Evolutionary conservation across 2,329 filamentous ascomycete species (phyloP), one percentile per base, ranked within the genome.

Genomic region (Scedosporium boydii): DNA sequence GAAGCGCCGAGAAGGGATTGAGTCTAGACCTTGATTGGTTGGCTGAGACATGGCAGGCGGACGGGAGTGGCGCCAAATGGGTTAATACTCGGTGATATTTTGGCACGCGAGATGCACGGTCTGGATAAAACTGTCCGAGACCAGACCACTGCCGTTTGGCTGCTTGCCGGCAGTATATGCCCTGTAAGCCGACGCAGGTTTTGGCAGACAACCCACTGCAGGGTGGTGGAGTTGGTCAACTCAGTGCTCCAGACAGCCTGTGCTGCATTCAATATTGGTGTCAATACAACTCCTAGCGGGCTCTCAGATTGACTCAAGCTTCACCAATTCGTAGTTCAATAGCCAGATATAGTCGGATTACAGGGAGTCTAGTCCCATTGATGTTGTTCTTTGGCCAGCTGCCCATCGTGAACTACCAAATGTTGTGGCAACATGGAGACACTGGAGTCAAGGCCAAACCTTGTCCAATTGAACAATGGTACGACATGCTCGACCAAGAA

Each of bases 61-160:
- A 27, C 42, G 42, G 42, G 57, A 59, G 58, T 60, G 42, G 41
- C 41, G 41, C 42, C 42, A 27, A 58, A 51, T 60, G 59, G 46
- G 44, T 48, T 46, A 41, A 60, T 60, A 26, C 59, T 60, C 59
- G 59, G 59, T 34, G 44, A 60, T 55, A 60, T 55, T 60, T 60
- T 23, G 41, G 23, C 58, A 60, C 42, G 58, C 58, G 55, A 58
- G 55, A 59, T 59, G 58, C 58, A 59, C 58, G 58, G 58, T 59
- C 58, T 59, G 58, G 58, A 46, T 59, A 59, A 59, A 58, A 46
- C n/a, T 44, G 38, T 59, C 34, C 58, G 58, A 27, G 34, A 42
- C 34, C 34, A 16, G 29, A 42, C n/a, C 29, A 34, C 56, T 42
- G 56, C 29, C 29, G 56, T 58, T 23, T 26, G 48, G 26, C n/a